These are phyloP conservation scores for Bretschneidera sinensis DNA, from an alignment of 345 rosid species.

Conservation along the genomic window DNA sequence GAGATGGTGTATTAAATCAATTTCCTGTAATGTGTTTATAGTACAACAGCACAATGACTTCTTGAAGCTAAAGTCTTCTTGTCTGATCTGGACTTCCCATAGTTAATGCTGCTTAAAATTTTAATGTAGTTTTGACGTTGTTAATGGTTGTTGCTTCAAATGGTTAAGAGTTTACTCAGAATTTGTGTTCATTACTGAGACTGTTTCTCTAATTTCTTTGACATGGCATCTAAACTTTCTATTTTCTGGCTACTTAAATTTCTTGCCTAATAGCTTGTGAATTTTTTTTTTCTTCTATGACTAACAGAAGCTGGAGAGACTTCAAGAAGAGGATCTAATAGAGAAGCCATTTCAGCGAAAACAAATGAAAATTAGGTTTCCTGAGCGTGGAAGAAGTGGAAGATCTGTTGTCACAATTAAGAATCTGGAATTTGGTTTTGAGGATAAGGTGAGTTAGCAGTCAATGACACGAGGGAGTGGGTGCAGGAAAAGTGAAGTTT, in stretches of 20 bases:
- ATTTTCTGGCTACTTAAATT: slow-evolving; percentile 7
- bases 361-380: slow-evolving; percentile 92
- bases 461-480: neutral
- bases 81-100: too few species aligned
- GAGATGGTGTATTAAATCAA: too few species aligned
- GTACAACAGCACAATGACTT: too few species aligned
- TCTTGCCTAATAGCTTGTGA: neutral
- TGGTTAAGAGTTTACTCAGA: neutral
- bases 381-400: slow-evolving; percentile 94
- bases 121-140: neutral
- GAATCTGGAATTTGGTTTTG: slow-evolving; percentile 71
- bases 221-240: slow-evolving; percentile 1
- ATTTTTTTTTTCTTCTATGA: slow-evolving; percentile 7
- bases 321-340: slow-evolving; percentile 71
- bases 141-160: neutral
- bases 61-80: too few species aligned
- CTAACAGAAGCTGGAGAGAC: slow-evolving; percentile 76
- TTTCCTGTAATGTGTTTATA: too few species aligned
- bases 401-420: slow-evolving; percentile 56
- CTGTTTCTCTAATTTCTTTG: neutral
- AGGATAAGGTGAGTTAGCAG: slow-evolving; percentile 54
- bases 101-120: neutral
- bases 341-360: slow-evolving; percentile 92
- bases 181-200: neutral
- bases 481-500: neutral